phyloP scores from a whole-genome alignment of 257 asterid genomes.

The Solanum etuberosum region DNA sequence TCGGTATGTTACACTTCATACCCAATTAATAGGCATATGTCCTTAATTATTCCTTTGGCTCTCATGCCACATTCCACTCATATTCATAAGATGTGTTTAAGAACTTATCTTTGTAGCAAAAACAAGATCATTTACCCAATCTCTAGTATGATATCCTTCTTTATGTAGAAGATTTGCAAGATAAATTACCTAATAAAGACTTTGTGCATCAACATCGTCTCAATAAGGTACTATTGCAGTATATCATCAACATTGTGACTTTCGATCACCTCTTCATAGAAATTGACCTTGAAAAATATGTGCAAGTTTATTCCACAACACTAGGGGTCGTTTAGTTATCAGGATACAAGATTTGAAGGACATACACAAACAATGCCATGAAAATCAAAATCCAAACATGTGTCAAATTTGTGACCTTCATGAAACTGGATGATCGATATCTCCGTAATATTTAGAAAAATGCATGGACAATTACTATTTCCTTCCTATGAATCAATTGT shows the following conservation, averaged over 20 bases:
- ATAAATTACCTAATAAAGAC: not conserved
- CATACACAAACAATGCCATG: not conserved
- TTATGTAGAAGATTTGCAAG: not conserved
- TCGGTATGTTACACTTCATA: too few relatives aligned
- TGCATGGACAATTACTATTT: too few relatives aligned
- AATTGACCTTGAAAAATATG: not conserved
- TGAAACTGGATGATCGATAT: too few relatives aligned
- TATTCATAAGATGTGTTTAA: not conserved
- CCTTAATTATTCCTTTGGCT: not conserved
- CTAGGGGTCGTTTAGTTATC: not conserved
- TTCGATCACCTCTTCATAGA: not conserved
- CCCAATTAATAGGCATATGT: too few relatives aligned
- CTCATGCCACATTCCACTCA: not conserved
- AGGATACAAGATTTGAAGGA: not conserved
- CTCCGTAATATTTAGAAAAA: too few relatives aligned
- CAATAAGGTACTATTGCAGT: not conserved
- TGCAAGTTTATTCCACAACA: not conserved
- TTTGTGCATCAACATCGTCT: not conserved
- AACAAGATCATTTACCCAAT: not conserved
- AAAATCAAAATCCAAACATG: not conserved
- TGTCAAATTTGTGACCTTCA: too few relatives aligned
- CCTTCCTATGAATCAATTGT: too few relatives aligned
- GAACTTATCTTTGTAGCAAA: not conserved
- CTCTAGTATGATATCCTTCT: not conserved
- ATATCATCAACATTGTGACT: not conserved